Conservation (phyloP, 2,329 filamentous ascomycete species). For the Madurella mycetomatis region DNA sequence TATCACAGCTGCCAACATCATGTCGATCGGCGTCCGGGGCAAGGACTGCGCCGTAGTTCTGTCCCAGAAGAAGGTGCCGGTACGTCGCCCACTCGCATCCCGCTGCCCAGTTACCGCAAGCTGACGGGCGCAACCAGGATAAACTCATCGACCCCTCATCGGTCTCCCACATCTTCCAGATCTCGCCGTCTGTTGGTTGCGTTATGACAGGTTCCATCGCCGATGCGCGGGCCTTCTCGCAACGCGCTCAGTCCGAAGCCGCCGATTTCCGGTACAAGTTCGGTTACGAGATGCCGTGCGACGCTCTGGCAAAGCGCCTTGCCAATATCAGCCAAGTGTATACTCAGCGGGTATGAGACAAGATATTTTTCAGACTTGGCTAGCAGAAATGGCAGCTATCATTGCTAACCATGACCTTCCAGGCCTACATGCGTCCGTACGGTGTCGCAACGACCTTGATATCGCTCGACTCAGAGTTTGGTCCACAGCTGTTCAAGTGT, state of each 20-base stretch:
- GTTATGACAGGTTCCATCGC: conserved; percentile 99
- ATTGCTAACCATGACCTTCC: conserved; percentile 21
- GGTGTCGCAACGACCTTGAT: conserved; percentile 94
- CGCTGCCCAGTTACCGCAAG: conserved; percentile 19
- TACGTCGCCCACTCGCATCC: conserved; percentile 49
- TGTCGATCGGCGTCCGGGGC: conserved; percentile 89
- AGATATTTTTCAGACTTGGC: conserved; percentile 10
- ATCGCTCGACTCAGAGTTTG: conserved; percentile 85
- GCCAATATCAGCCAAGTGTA: conserved; percentile 99
- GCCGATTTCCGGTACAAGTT: conserved; percentile 98
- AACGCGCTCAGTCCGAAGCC: conserved; percentile 89
- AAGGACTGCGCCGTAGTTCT: conserved; percentile 96
- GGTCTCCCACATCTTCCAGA: conserved; percentile 94
- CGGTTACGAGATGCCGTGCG: conserved; percentile 99
- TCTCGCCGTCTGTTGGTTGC: conserved; percentile 93
- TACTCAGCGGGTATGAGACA: conserved; percentile 72
- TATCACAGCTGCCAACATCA: conserved; percentile 98
- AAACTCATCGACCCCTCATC: conserved; percentile 98
- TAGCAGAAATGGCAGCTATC: neutral
- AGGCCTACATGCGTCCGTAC: conserved; percentile 96
- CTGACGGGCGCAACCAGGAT: conserved; percentile 58
- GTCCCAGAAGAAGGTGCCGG: conserved; percentile 99
- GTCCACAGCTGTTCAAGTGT: conserved; percentile 96
- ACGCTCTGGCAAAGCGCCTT: conserved; percentile 91
- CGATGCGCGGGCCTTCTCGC: conserved; percentile 88